Percentiles rank a stretch among this genome's conserved stretches.
phyloP scores from a whole-genome alignment of 805 yeast species.

The Kodamaea hsintzibuensis region DNA sequence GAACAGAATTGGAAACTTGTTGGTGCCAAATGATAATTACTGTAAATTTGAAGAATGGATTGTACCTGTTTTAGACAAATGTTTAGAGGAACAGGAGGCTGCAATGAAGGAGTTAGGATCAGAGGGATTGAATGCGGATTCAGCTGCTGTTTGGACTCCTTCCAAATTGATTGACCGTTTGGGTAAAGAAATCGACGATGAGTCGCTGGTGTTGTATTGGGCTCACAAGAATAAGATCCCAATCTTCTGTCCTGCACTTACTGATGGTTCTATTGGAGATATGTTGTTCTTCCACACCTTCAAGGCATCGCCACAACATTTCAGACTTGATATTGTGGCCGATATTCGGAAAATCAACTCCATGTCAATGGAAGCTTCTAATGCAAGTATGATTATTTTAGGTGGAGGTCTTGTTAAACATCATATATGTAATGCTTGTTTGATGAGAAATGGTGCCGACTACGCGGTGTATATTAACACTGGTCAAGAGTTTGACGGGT shows the following conservation, averaged over 20 bases:
- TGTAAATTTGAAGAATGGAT: constrained; percentile 99
- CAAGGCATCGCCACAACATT: constrained; percentile 86
- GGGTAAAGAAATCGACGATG: constrained; percentile 95
- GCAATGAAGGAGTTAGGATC: constrained; percentile 52
- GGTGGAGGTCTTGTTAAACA: constrained; percentile 98
- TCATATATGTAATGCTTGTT: constrained; percentile 95
- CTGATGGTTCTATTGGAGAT: constrained; percentile 98
- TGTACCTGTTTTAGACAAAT: constrained; percentile 84
- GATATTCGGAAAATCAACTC: constrained; percentile 92
- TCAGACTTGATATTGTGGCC: constrained; percentile 88
- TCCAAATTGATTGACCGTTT: constrained; percentile 87
- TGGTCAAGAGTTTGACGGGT: constrained; percentile 98
- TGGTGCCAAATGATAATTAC: constrained; percentile 97
- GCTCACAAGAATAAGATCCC: constrained; percentile 97
- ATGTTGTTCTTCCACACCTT: constrained; percentile 98
- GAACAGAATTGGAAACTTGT: constrained; percentile 95
- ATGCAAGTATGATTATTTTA: constrained; percentile 92
- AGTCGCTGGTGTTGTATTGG: constrained; percentile 93
- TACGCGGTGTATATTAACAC: constrained; percentile 96
- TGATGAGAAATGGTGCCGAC: constrained; percentile 99
- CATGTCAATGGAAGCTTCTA: constrained; percentile 90
- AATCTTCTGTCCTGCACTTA: constrained; percentile 93
- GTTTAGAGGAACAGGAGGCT: constrained; percentile 85
- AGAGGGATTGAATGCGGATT: constrained; percentile 60
- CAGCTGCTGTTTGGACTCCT: constrained; percentile 87